These are phyloP conservation scores for Pseudocercospora macadamiae DNA, from an alignment of 2,329 filamentous ascomycete species.

Conservation along the genomic window DNA sequence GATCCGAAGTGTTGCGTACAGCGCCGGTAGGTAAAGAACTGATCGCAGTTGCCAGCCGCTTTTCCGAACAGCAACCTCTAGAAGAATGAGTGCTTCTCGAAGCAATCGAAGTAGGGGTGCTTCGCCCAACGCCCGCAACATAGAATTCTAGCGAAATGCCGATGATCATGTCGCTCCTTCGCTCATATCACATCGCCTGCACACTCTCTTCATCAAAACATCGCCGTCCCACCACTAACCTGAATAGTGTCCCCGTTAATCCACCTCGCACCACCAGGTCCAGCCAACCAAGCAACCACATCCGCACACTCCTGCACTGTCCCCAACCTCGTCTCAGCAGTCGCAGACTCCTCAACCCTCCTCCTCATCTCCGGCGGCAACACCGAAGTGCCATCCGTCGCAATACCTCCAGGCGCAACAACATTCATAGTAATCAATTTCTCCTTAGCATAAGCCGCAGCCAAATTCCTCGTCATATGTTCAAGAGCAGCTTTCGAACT, in stretches of 20 bases:
- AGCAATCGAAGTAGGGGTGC: too few species aligned
- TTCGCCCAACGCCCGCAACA: too few species aligned
- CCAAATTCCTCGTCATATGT: conserved; percentile 61
- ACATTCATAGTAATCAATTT: conserved; percentile 63
- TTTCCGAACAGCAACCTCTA: too few species aligned
- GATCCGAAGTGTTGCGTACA: too few species aligned
- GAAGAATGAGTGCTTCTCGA: too few species aligned
- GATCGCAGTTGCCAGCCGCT: too few species aligned
- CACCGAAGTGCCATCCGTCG: conserved; percentile 37
- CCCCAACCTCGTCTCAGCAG: conserved; percentile 56
- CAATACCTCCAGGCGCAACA: conserved; percentile 55
- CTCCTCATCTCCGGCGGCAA: conserved; percentile 59
- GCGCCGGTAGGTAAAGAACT: too few species aligned
- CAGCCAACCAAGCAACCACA: conserved; percentile 60
- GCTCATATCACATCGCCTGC: background rate
- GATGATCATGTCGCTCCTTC: too few species aligned
- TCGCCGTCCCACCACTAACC: conserved; percentile 5
- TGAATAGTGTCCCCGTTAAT: conserved; percentile 14
- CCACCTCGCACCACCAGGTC: conserved; percentile 31
- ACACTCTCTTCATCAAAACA: background rate
- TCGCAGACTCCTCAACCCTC: conserved; percentile 55
- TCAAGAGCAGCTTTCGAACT: conserved; percentile 64
- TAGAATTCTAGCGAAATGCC: too few species aligned
- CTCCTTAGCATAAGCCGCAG: conserved; percentile 57
- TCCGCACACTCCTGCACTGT: conserved; percentile 58